Percentiles rank a stretch among this genome's conserved stretches.
phyloP scores from a whole-genome alignment of 805 yeast species.

The Wickerhamiella cacticola region DNA sequence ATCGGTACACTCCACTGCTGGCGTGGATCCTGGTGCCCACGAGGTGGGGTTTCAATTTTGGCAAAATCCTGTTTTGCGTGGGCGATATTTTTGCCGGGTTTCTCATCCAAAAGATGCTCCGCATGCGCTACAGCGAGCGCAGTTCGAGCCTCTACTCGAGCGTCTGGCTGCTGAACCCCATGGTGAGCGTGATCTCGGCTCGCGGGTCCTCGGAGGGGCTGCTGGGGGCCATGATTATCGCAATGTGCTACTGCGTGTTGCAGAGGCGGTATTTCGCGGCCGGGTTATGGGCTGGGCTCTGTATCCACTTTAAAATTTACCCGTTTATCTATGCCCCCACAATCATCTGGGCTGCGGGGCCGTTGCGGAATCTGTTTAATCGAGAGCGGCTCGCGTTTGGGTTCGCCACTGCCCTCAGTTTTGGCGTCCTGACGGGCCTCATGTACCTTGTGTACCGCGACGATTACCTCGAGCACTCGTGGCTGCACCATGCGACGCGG shows the following conservation, averaged over 20 bases:
- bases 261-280: slow-evolving; percentile 30
- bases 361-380: slow-evolving; percentile 26
- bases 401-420: slow-evolving; percentile 33
- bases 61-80: slow-evolving; percentile 62
- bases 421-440: slow-evolving; percentile 36
- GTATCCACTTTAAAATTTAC: slow-evolving; percentile 83
- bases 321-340: slow-evolving; percentile 83
- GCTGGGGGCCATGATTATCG: slow-evolving; percentile 62
- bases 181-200: slow-evolving; percentile 86
- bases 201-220: slow-evolving; percentile 91
- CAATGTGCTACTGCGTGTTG: slow-evolving; percentile 39
- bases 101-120: slow-evolving; percentile 37
- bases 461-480: slow-evolving; percentile 66
- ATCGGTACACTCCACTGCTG: slow-evolving; percentile 82
- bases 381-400: slow-evolving; percentile 34
- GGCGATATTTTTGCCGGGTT: slow-evolving; percentile 77
- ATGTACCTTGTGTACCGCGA: slow-evolving; percentile 65
- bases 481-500: slow-evolving; percentile 69
- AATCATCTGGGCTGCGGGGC: slow-evolving; percentile 37
- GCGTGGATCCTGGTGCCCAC: slow-evolving; percentile 77
- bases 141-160: slow-evolving; percentile 38
- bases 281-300: slow-evolving; percentile 49
- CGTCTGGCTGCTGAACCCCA: slow-evolving; percentile 85
- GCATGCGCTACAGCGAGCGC: slow-evolving; percentile 23
- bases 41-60: slow-evolving; percentile 45